Evolutionary conservation across 306 rosid genomes (phyloP).

Genomic region (Lathyrus aphaca): DNA sequence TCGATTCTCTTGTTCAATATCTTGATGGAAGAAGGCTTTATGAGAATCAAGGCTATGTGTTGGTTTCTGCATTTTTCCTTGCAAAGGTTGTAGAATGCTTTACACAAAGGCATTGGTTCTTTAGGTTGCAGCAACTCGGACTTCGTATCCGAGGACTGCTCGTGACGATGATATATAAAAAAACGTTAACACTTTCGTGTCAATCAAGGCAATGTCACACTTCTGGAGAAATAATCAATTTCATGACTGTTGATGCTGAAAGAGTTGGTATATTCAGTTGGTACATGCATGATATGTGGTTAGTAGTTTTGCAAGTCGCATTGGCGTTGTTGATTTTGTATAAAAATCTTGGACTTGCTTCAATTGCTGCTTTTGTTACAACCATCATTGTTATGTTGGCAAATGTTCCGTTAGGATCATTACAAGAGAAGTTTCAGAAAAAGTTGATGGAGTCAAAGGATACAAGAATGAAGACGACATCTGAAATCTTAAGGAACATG

Average conservation of each 20-base stretch:
- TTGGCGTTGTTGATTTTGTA: constrained; percentile 54
- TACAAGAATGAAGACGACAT: constrained; percentile 56
- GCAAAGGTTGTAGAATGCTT: constrained; percentile 54
- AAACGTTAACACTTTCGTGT: constrained; percentile 48
- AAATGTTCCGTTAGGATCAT: constrained; percentile 55
- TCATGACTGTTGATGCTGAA: constrained; percentile 62
- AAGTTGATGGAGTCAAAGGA: constrained; percentile 67
- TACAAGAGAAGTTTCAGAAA: constrained; percentile 49
- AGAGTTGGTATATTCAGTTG: constrained; percentile 48
- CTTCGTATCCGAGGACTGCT: constrained; percentile 46
- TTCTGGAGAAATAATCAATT: constrained; percentile 59
- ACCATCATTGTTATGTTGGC: constrained; percentile 54
- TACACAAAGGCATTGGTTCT: constrained; percentile 49
- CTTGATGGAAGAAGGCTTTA: constrained; percentile 44
- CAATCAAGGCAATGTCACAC: constrained; percentile 52
- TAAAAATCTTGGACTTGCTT: constrained; percentile 56
- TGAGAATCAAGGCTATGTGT: constrained; percentile 49
- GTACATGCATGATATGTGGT: constrained; percentile 54
- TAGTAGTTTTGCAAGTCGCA: constrained; percentile 44
- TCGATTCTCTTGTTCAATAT: constrained; percentile 54
- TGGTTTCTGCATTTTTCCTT: constrained; percentile 48
- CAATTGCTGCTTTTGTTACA: constrained; percentile 50
- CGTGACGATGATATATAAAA: constrained; percentile 44
- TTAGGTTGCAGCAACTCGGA: constrained; percentile 51
- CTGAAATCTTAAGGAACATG: constrained; percentile 68